Evolutionary conservation across 179 eudicot genomes (phyloP), one percentile per base, ranked within the genome.

Genomic region (Silene vulgaris): DNA sequence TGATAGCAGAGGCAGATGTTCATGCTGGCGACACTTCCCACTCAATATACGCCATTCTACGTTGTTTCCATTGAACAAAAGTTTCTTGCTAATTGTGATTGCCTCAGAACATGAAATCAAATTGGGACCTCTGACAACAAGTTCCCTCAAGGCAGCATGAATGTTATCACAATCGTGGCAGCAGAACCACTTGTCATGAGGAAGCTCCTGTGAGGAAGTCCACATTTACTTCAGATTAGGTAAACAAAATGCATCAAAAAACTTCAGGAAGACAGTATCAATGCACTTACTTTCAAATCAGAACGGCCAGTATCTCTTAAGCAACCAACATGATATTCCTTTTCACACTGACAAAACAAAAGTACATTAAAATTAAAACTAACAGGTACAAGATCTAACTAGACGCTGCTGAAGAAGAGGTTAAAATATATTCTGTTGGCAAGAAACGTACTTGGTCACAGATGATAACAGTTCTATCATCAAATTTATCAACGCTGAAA

Each of bases 241-340:
- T 17, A 68, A 48, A 68, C 63, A 69, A 23, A 26, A 50, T 16
- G 19, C 32, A 59, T 66, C 73, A 71, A 2, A 19, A 71, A 13
- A 68, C 21, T n/a, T 19, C 28, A 67, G 60, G 59, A 52, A 17
- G 16, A 37, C 16, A 21, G 20, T 14, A 30, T 0, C 52, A 8
- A 30, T 50, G 37, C 57, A 80, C 88, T 81, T 85, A 95, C 99
- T 79, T 87, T 93, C 74, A 92, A 73, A 86, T 95, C 96, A 64
- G 93, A 93, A 62, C 84, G 73, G 59, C 93, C 97, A 75, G 72
- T 82, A 43, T 81, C 83, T 76, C 97, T 87, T 86, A 93, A 85
- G 82, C 99, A 95, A 81, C 93, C 92, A 81, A 93, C 97, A 85
- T 95, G 99, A 74, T 89, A 90, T 78, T 95, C 97, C 87, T 84